Base-by-base conservation (phyloP, 352 stramenopile genomes). In the Phytophthora kernoviae region DNA sequence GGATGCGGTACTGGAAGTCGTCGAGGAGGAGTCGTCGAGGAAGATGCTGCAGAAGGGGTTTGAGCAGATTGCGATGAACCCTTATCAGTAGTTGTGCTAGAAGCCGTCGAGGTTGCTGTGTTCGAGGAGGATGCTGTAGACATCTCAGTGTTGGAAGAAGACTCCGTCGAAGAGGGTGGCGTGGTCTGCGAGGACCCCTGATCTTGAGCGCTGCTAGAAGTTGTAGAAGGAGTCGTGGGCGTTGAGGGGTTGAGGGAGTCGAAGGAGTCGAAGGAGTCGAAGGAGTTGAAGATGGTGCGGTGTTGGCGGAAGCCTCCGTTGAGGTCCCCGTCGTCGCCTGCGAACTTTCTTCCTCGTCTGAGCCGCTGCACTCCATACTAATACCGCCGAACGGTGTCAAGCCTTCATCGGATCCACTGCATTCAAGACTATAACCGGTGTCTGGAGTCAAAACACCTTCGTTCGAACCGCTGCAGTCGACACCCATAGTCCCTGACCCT, bases 121-220 rank as follows among this genome's bases (percentile, higher is more conserved):
- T 57, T 36, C 9, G 58, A 56, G 4, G 56, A 58, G 15, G 43
- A 32, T 10, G 22, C 12, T 14, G n/a, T n/a, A n/a, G n/a, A n/a
- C n/a, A n/a, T n/a, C n/a, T n/a, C n/a, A n/a, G 59, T 58, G 39
- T 57, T 36, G 5, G 58, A 56, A 2, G 56, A 58, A 17, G 43
- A 32, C 10, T 15, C 12, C 11, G 52, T 47, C 2, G 34, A 61
- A n/a, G 55, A 37, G 18, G 9, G 4, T 18, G 4, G 33, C 33
- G 33, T 14, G 2, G 33, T 9, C 10, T 17, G 10, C 9, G 33
- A 40, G 33, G 33, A 14, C 3, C 9, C 33, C 33, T 17, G 15
- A 5, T 40, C 33, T 37, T 37, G 32, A 37, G n/a, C n/a, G n/a
- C n/a, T n/a, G n/a, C n/a, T n/a, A n/a, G 34, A 41, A 17, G 34